A percentile compares a stretch with the other conserved stretches of the same genome.
Evolutionary conservation across 176 grass and related monocot species (phyloP).

Genomic region (Aegilops tauschii): DNA sequence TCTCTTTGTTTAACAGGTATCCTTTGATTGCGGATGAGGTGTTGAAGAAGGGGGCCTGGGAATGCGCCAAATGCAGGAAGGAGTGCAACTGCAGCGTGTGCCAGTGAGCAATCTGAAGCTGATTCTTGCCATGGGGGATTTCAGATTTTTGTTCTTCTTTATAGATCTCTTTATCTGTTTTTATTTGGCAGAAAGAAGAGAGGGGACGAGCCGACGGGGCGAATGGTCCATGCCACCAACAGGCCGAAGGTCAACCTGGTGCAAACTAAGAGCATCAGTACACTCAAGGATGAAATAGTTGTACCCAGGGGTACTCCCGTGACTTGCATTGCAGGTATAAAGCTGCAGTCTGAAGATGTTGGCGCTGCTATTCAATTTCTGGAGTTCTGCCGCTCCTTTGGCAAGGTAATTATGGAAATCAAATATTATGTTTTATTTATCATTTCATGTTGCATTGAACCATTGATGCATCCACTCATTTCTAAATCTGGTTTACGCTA

Average conservation of each 20-base stretch:
- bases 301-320: conserved; percentile 53
- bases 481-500: background rate
- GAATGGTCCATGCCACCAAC: conserved; percentile 59
- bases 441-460: background rate
- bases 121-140: background rate
- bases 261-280: background rate
- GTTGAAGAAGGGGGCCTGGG: conserved; percentile 38
- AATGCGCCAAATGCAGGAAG: conserved; percentile 75
- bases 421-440: conserved; percentile 3
- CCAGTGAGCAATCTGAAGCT: conserved; percentile 47
- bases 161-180: background rate
- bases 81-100: conserved; percentile 84
- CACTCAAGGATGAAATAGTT: conserved; percentile 6
- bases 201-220: conserved; percentile 66
- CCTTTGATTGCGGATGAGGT: conserved; percentile 53
- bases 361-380: conserved; percentile 68
- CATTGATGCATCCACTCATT: background rate
- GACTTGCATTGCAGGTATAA: conserved; percentile 39
- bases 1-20: conserved; percentile 46
- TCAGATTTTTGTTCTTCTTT: background rate
- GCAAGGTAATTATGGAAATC: conserved; percentile 47
- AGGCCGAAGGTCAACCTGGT: conserved; percentile 8
- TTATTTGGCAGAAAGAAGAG: conserved; percentile 63
- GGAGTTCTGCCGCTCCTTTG: conserved; percentile 66
- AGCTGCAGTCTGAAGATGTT: conserved; percentile 50